Conservation (phyloP, 495 filamentous ascomycete species). For the Penicillium alfredii region DNA sequence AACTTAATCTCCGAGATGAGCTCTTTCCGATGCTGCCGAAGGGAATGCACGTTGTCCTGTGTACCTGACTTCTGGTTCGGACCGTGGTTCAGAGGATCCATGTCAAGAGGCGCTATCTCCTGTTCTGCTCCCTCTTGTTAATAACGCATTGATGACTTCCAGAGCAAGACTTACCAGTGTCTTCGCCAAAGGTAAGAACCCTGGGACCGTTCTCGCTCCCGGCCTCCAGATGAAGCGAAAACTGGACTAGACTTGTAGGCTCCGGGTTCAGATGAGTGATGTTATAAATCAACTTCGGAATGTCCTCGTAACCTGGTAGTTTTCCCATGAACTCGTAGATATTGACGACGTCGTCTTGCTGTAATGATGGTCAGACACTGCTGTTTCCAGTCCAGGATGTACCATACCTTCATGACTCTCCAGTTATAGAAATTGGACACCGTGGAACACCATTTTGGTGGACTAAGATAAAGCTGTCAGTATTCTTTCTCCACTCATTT, state of each 20-base stretch:
- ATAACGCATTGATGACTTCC: too few relatives aligned
- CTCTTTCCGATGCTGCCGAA: background rate
- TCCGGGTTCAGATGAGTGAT: background rate
- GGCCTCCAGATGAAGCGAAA: background rate
- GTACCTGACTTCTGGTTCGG: too few relatives aligned
- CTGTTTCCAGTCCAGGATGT: too few relatives aligned
- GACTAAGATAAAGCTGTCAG: too few relatives aligned
- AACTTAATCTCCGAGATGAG: background rate
- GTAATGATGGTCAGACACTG: too few relatives aligned
- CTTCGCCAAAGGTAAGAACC: too few relatives aligned
- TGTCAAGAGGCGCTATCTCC: too few relatives aligned
- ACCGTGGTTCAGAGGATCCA: too few relatives aligned
- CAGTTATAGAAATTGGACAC: constrained; percentile 6
- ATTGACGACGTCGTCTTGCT: constrained; percentile 4
- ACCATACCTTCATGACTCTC: constrained; percentile 9
- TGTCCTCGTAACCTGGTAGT: constrained; percentile 4
- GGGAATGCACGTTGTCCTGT: too few relatives aligned
- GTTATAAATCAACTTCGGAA: constrained; percentile 1
- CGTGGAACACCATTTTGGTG: constrained; percentile 7
- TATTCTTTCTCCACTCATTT: too few relatives aligned
- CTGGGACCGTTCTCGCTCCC: background rate
- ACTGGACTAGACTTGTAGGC: background rate
- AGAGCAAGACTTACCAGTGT: too few relatives aligned
- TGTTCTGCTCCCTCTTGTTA: too few relatives aligned
- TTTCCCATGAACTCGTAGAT: constrained; percentile 6